A percentile compares a stretch with the other conserved stretches of the same genome.
Evolutionary conservation across 1,284 basidiomycete genomes (phyloP).

Genomic region (Cerioporus squamosus): DNA sequence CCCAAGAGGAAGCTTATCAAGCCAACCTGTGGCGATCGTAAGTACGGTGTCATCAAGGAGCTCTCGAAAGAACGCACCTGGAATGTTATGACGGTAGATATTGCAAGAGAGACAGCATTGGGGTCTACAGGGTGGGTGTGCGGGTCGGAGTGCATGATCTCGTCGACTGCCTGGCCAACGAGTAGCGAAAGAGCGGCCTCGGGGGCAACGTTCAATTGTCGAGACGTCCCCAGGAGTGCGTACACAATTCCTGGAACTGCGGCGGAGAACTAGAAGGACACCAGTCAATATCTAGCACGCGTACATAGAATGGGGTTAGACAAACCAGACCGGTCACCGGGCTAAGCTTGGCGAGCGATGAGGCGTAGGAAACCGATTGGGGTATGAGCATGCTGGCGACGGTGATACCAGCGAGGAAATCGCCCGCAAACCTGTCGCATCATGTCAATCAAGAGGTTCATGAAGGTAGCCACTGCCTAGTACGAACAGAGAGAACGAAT

Average conservation of each 20-base stretch:
- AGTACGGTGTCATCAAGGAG: no score
- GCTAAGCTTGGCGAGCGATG: slow-evolving; percentile 80
- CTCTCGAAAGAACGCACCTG: slow-evolving; percentile 54
- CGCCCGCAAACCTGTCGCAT: slow-evolving; percentile 70
- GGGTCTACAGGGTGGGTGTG: slow-evolving; percentile 55
- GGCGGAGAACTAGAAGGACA: slow-evolving; percentile 64
- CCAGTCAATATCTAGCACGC: not conserved
- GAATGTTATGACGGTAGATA: slow-evolving; percentile 80
- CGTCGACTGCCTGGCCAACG: slow-evolving; percentile 83
- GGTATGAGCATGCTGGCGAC: slow-evolving; percentile 92
- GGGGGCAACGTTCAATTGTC: slow-evolving; percentile 85
- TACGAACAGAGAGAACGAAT: slow-evolving; percentile 72
- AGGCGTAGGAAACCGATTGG: slow-evolving; percentile 91
- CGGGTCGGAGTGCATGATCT: slow-evolving; percentile 65
- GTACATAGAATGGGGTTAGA: slow-evolving; percentile 4
- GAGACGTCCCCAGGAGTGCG: slow-evolving; percentile 84
- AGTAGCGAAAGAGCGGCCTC: slow-evolving; percentile 91
- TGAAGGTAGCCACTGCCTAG: no score
- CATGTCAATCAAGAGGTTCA: not conserved
- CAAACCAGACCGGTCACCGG: slow-evolving; percentile 86
- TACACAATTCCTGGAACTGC: slow-evolving; percentile 84
- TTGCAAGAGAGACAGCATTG: slow-evolving; percentile 63
- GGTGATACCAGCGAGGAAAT: slow-evolving; percentile 84
- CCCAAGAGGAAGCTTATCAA: slow-evolving; percentile 87
- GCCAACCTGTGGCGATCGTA: slow-evolving; percentile 60